phyloP scores from a whole-genome alignment of 192 early-diverging fungal species.

The Martensiomyces pterosporus region DNA sequence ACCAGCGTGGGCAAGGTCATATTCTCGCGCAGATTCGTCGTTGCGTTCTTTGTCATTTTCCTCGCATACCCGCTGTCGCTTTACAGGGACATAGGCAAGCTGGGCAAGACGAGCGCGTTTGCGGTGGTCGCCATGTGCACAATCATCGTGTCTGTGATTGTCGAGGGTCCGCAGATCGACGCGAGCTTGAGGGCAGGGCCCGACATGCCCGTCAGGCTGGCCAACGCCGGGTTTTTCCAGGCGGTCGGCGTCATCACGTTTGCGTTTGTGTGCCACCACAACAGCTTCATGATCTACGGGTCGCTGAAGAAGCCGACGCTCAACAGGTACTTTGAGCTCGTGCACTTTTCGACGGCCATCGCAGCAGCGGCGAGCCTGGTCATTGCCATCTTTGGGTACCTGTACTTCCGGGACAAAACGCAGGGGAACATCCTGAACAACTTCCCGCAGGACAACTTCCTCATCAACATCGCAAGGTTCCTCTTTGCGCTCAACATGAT shows the following conservation, averaged over 20 bases:
- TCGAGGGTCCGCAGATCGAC: conserved; percentile 64
- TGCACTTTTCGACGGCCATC: conserved; percentile 71
- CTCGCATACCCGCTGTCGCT: conserved; percentile 83
- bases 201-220: conserved; percentile 21
- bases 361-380: conserved; percentile 68
- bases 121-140: conserved; percentile 79
- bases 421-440: conserved; percentile 87
- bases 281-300: conserved; percentile 87
- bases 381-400: conserved; percentile 69
- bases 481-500: conserved; percentile 95
- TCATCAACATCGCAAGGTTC: conserved; percentile 84
- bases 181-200: conserved; percentile 44
- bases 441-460: conserved; percentile 69
- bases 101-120: conserved; percentile 84
- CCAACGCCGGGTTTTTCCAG: conserved; percentile 65
- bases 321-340: conserved; percentile 78
- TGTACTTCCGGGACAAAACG: conserved; percentile 81
- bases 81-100: conserved; percentile 81
- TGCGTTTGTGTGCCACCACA: conserved; percentile 96
- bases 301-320: conserved; percentile 80
- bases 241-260: conserved; percentile 90
- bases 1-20: conserved; percentile 59
- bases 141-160: conserved; percentile 64
- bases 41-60: conserved; percentile 69
- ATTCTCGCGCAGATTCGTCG: conserved; percentile 67